Evolutionary conservation across 2,329 filamentous ascomycete genomes (phyloP).

Genomic region (Colletotrichum eleusines): DNA sequence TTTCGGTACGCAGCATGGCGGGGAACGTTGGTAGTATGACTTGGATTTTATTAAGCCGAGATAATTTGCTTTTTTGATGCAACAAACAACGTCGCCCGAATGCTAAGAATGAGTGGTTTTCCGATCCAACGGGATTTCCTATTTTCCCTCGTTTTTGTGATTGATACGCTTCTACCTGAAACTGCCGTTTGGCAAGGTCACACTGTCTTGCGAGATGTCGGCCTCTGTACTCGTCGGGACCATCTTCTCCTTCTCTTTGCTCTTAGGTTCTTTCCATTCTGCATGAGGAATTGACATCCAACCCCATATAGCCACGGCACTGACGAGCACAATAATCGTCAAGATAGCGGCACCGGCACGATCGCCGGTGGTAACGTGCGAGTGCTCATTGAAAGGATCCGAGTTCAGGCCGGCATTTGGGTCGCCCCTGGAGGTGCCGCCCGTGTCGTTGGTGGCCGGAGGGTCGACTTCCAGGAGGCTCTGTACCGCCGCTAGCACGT

Average conservation of each 20-base stretch:
- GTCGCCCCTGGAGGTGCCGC: conserved; percentile 64
- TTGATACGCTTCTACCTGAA: not conserved
- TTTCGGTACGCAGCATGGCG: not conserved
- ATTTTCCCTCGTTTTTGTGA: not conserved
- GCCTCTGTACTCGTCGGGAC: not conserved
- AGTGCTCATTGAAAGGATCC: conserved; percentile 19
- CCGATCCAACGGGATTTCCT: no score
- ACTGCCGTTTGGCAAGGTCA: not conserved
- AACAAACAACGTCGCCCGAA: conserved; percentile 4
- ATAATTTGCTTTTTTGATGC: not conserved
- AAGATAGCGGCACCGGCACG: conserved; percentile 75
- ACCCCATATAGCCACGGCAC: conserved; percentile 63
- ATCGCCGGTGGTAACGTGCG: conserved; percentile 66
- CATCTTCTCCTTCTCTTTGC: conserved; percentile 11
- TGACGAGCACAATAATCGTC: conserved; percentile 68
- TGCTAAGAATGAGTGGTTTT: not conserved
- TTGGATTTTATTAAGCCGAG: not conserved
- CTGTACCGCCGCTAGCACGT: conserved; percentile 66
- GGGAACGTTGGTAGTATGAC: not conserved
- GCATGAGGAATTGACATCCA: conserved; percentile 53
- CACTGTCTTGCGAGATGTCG: conserved; percentile 20
- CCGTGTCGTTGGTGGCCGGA: conserved; percentile 60
- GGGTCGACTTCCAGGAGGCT: conserved; percentile 57
- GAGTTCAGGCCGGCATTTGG: conserved; percentile 41
- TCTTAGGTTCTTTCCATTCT: conserved; percentile 34